Conservation (phyloP, 805 yeast species). For the Barnettozyma sp. region DNA sequence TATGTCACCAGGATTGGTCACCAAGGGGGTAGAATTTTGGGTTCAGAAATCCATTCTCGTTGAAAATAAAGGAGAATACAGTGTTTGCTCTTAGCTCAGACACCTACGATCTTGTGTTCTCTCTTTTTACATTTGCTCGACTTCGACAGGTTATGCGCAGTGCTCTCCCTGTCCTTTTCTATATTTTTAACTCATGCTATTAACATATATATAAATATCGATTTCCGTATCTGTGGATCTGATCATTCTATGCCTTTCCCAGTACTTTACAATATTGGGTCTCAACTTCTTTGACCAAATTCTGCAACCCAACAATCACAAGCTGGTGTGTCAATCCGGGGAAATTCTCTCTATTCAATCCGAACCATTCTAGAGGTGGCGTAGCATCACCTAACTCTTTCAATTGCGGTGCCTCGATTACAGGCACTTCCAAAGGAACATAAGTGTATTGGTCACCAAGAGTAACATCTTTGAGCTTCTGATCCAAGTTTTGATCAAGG, state of each 20-base stretch:
- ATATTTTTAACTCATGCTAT: slow-evolving; percentile 1
- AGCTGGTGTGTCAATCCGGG: slow-evolving; percentile 84
- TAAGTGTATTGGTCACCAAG: slow-evolving; percentile 46
- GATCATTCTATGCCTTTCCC: slow-evolving; percentile 31
- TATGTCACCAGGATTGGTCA: slow-evolving; percentile 37
- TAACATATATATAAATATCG: background rate
- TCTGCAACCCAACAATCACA: slow-evolving; percentile 66
- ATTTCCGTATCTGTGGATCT: background rate
- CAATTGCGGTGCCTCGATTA: slow-evolving; percentile 82
- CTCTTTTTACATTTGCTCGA: no score
- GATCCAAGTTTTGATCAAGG: slow-evolving; percentile 31
- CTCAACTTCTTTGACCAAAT: slow-evolving; percentile 61
- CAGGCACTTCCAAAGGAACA: slow-evolving; percentile 63
- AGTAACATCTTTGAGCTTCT: slow-evolving; percentile 41
- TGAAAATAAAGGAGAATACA: slow-evolving; percentile 22
- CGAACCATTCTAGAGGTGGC: slow-evolving; percentile 98
- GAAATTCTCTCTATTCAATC: slow-evolving; percentile 77
- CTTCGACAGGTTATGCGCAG: no score
- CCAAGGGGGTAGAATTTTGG: slow-evolving; percentile 53
- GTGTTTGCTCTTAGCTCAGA: no score
- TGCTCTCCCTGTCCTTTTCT: no score
- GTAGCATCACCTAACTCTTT: slow-evolving; percentile 94
- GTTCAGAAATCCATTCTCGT: slow-evolving; percentile 46
- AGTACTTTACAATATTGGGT: slow-evolving; percentile 36
- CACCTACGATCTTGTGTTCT: no score